Percentiles rank a stretch among this genome's conserved stretches.
Conservation (phyloP, 768 basidiomycete genomes). For the Termitomyces sp. region DNA sequence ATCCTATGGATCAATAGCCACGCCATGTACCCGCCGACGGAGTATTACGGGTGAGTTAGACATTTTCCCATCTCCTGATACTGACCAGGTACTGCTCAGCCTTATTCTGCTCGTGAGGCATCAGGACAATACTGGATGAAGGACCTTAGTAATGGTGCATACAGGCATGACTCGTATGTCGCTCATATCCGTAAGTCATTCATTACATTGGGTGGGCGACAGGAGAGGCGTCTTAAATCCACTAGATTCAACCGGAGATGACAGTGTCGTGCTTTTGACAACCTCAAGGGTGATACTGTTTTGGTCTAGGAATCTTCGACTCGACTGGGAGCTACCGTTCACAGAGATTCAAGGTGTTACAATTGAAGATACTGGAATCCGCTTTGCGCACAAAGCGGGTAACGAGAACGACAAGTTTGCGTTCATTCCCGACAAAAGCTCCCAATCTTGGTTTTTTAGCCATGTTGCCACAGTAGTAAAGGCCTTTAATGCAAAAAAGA, state of each 20-base stretch:
- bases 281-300: conserved; percentile 77
- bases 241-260: conserved; percentile 71
- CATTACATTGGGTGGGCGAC: neutral
- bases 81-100: conserved; percentile 38
- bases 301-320: conserved; percentile 77
- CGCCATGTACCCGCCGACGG: conserved; percentile 85
- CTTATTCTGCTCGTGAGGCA: conserved; percentile 88
- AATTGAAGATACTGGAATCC: conserved; percentile 88
- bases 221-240: conserved; percentile 1
- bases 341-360: conserved; percentile 83
- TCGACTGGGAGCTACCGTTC: conserved; percentile 92
- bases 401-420: conserved; percentile 75
- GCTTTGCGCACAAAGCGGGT: conserved; percentile 78
- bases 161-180: conserved; percentile 80
- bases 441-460: conserved; percentile 79
- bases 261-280: conserved; percentile 80
- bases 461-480: conserved; percentile 77
- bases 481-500: conserved; percentile 65
- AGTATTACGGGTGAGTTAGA: conserved; percentile 69
- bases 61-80: neutral
- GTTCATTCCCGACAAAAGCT: conserved; percentile 68
- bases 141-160: conserved; percentile 87
- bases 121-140: conserved; percentile 97
- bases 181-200: conserved; percentile 77
- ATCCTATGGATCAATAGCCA: conserved; percentile 45